Evolutionary conservation across 257 asterid species (phyloP).

Genomic region (Solanum pennellii): DNA sequence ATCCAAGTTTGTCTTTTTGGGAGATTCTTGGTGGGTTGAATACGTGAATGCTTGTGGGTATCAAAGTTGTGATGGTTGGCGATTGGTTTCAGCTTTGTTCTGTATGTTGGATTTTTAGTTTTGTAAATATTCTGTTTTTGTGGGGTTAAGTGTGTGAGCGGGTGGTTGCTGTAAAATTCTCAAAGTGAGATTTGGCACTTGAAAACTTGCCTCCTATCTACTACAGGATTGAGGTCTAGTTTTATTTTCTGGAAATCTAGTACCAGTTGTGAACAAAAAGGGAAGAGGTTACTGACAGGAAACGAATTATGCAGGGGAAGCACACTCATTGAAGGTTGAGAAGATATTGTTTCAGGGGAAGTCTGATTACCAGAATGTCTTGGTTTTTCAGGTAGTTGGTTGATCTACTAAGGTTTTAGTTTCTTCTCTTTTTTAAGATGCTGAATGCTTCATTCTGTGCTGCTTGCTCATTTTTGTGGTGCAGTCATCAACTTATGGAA

Average conservation of each 20-base stretch:
- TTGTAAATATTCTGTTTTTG: not conserved
- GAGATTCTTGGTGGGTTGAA: not conserved
- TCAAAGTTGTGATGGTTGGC: not conserved
- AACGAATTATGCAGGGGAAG: conserved; percentile 70
- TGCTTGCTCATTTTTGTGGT: not conserved
- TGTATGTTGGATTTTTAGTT: not conserved
- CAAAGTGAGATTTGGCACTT: not conserved
- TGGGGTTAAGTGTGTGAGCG: not conserved
- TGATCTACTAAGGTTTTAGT: not conserved
- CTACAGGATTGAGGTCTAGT: not conserved
- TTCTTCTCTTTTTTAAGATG: not conserved
- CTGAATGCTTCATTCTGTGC: not conserved
- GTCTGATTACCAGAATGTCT: conserved; percentile 87
- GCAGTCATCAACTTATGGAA: conserved; percentile 90
- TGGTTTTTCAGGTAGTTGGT: conserved; percentile 74
- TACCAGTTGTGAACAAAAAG: not conserved
- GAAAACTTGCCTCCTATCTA: not conserved
- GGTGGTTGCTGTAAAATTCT: not conserved
- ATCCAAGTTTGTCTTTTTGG: not conserved
- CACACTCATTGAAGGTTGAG: conserved; percentile 93
- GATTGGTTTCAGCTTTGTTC: not conserved
- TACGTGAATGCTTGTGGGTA: not conserved
- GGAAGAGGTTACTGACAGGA: not conserved
- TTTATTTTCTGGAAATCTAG: not conserved
- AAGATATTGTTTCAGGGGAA: conserved; percentile 74